A percentile compares a stretch with the other conserved stretches of the same genome.
Conservation (phyloP, 1,284 basidiomycete species). For the Wolfiporia cocos region DNA sequence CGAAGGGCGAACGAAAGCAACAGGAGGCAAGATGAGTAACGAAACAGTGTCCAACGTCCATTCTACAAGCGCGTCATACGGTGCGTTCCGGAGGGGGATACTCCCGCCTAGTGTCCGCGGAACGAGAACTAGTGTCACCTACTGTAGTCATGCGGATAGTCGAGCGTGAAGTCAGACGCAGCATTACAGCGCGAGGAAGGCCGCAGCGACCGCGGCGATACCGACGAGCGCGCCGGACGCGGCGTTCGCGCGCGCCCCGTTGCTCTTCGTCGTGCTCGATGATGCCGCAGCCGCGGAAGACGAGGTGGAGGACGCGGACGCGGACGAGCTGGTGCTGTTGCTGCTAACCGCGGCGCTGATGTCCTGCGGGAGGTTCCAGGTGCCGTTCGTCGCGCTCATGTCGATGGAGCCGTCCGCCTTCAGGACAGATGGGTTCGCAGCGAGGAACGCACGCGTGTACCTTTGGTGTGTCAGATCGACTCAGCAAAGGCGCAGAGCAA, state of each 20-base stretch:
- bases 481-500: conserved; percentile 12
- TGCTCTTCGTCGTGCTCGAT: conserved; percentile 21
- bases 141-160: no score
- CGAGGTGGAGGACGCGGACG: conserved; percentile 19
- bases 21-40: conserved; percentile 5
- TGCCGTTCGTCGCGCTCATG: conserved; percentile 38
- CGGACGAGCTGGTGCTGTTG: conserved; percentile 20
- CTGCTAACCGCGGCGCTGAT: conserved; percentile 33
- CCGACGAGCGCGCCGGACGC: conserved; percentile 45
- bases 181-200: conserved; percentile 55
- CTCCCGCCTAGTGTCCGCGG: background rate
- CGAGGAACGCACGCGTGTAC: conserved; percentile 56
- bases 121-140: background rate
- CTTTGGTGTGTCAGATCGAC: conserved; percentile 11
- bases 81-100: no score
- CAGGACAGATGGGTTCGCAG: conserved; percentile 52
- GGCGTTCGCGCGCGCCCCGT: conserved; percentile 43
- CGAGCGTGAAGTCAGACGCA: no score
- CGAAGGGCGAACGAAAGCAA: no score
- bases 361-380: conserved; percentile 55
- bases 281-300: conserved; percentile 22
- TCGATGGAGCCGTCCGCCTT: conserved; percentile 46
- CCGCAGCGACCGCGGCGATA: conserved; percentile 42
- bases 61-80: no score
- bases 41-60: no score